Evolutionary conservation across 2,329 filamentous ascomycete genomes (phyloP).

Genomic region (Cladobotryum mycophilum): DNA sequence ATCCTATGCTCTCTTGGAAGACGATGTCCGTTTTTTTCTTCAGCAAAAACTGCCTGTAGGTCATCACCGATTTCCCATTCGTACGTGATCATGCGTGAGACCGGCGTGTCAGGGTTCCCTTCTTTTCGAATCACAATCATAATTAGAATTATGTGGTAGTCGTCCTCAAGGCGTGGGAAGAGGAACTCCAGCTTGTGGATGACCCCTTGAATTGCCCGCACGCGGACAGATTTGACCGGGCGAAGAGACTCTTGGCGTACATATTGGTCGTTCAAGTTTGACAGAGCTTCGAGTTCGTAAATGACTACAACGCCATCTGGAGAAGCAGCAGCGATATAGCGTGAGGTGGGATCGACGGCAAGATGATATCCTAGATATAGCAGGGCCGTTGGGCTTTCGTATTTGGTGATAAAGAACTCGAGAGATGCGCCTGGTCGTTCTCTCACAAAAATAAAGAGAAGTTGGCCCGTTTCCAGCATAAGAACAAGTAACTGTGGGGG

Average conservation of each 20-base stretch:
- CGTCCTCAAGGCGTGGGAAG: constrained; percentile 59
- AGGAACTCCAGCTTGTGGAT: constrained; percentile 86
- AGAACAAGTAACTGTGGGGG: constrained; percentile 80
- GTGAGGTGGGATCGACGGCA: constrained; percentile 70
- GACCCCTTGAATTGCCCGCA: constrained; percentile 56
- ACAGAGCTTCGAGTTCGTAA: constrained; percentile 59
- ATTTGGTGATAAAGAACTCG: constrained; percentile 55
- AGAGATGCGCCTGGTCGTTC: constrained; percentile 36
- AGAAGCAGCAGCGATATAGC: constrained; percentile 62
- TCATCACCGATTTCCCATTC: constrained; percentile 53
- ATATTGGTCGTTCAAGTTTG: constrained; percentile 45
- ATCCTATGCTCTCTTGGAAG: constrained; percentile 49
- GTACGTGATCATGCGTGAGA: constrained; percentile 49
- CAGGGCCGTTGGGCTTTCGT: constrained; percentile 52
- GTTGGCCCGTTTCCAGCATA: constrained; percentile 64
- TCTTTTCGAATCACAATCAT: constrained; percentile 50
- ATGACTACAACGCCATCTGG: constrained; percentile 65
- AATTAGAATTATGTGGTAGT: constrained; percentile 69
- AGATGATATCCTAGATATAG: constrained; percentile 59
- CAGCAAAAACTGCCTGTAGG: constrained; percentile 38
- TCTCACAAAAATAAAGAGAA: constrained; percentile 69
- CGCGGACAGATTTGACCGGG: constrained; percentile 48
- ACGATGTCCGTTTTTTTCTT: constrained; percentile 43
- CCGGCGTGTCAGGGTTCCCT: constrained; percentile 15
- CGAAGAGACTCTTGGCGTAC: constrained; percentile 37